phyloP scores from a whole-genome alignment of 164 flowering plant genomes.

The Akebia trifoliata region DNA sequence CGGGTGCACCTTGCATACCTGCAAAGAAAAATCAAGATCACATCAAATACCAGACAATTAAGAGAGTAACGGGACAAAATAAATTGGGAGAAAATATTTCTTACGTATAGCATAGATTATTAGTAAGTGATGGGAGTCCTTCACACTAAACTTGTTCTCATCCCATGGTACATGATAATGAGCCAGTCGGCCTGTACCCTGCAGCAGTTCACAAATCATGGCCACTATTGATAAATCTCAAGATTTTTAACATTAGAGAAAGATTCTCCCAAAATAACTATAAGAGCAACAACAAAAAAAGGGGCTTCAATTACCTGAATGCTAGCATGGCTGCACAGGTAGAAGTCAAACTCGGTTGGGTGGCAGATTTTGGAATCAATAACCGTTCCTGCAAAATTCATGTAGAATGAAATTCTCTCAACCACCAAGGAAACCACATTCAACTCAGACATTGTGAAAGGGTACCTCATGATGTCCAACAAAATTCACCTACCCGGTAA shows the following conservation, averaged over 20 bases:
- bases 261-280: too few relatives aligned
- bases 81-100: not conserved
- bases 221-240: too few relatives aligned
- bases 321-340: too few relatives aligned
- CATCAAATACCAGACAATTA: not conserved
- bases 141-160: slow-evolving; percentile 73
- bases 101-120: slow-evolving; percentile 56
- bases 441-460: too few relatives aligned
- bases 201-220: too few relatives aligned
- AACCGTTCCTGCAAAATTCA: slow-evolving; percentile 55
- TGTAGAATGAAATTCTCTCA: not conserved
- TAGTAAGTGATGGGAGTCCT: slow-evolving; percentile 61
- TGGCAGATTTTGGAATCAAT: slow-evolving; percentile 78
- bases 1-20: slow-evolving; percentile 82
- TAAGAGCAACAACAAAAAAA: not conserved
- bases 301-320: slow-evolving; percentile 43
- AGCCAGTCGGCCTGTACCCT: slow-evolving; percentile 49
- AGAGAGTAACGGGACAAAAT: not conserved
- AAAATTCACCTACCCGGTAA: slow-evolving; percentile 35
- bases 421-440: not conserved
- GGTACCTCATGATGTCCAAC: too few relatives aligned
- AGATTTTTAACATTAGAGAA: too few relatives aligned
- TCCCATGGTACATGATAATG: slow-evolving; percentile 76
- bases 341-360: too few relatives aligned
- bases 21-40: slow-evolving; percentile 12